Evolutionary conservation across 345 rosid genomes (phyloP), one percentile per base, ranked within the genome.

Genomic region (Heritiera littoralis): DNA sequence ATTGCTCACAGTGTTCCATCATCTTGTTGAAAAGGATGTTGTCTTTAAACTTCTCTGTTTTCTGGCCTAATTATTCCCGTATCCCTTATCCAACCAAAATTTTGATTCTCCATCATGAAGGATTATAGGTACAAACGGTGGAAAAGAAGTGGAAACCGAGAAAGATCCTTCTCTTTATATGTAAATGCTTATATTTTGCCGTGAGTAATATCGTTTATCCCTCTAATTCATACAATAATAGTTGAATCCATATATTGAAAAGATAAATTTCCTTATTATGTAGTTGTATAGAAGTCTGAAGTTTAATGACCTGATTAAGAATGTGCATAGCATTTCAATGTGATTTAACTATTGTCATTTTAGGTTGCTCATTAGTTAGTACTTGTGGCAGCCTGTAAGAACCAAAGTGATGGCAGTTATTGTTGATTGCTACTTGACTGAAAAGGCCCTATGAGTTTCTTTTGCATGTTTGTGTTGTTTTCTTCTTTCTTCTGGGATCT

Each of bases 111-210:
- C 56, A 58, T 40, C 35, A 15, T 84, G 66, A 67, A 77, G 66
- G 43, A 73, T 80, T 60, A 66, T 81, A 38, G 83, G 54, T 84
- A 73, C 77, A 51, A 76, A 74, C 28, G 79, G 63, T 58, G 74
- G 80, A 61, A 75, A 56, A 74, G 92, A 87, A 58, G 18, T 81
- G 80, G 94, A 88, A 84, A 75, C 78, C 12, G 95, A 92, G 83
- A 91, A 23, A 87, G 86, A 79, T 87, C 70, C 82, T 92, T 82
- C 94, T 87, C 77, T 76, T 87, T 65, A 81, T 87, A 77, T 90
- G 91, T 94, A 94, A 91, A 85, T 92, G 93, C 89, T 63, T 92
- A 49, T 86, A 92, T 87, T 90, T 87, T 85, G 81, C 97, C 72
- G 98, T 94, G 89, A 56, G 64, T 56, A 23, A 23, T 23, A 52